Base-by-base conservation (phyloP, 1,284 basidiomycete species). In the Pseudozyma sp. region DNA sequence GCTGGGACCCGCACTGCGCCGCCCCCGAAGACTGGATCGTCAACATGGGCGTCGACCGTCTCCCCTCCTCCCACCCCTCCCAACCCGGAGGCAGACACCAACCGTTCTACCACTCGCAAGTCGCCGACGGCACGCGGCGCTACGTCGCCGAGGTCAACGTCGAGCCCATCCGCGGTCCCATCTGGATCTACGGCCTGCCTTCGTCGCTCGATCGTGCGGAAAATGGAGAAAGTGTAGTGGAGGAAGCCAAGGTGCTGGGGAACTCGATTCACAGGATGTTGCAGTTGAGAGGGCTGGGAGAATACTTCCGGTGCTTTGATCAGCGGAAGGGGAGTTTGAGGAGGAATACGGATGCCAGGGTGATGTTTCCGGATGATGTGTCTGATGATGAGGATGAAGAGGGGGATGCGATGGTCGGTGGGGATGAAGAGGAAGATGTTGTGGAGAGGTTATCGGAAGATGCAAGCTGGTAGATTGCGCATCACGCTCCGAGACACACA, bases 21-120 rank as follows among this genome's bases (percentile, higher is more conserved):
- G 72, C 71, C 1, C 56, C 70, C 4, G 68, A 78, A 19, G 59
- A 74, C 30, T 79, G 77, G 77, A 77, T 77, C 43, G 39, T 56
- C 42, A 61, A 62, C 43, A 79, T 79, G 77, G 75, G 73, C 30
- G 74, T 78, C 0, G 71, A 76, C 43, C 53, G 53, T n/a, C 56
- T 78, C 0, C 72, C 72, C 6, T 39, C 64, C 24, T 24, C 24
- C 24, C 24, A 24, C 24, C 24, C 24, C 24, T 2, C 5, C 56
- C 68, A 7, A 13, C 54, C 59, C 3, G 59, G 59, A 9, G 71
- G 71, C 4, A 24, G 71, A 39, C 55, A 67, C 43, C 71, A 75
- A 43, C 71, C 71, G 5, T 75, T 75, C 46, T 75, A 69, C 53
- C 59, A 70, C 48, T 57, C 56, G 14, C 59, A 63, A 45, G 67